These are phyloP conservation scores for Fusarium sp. DNA, from an alignment of 2,329 filamentous ascomycete genomes.

Conservation along the genomic window DNA sequence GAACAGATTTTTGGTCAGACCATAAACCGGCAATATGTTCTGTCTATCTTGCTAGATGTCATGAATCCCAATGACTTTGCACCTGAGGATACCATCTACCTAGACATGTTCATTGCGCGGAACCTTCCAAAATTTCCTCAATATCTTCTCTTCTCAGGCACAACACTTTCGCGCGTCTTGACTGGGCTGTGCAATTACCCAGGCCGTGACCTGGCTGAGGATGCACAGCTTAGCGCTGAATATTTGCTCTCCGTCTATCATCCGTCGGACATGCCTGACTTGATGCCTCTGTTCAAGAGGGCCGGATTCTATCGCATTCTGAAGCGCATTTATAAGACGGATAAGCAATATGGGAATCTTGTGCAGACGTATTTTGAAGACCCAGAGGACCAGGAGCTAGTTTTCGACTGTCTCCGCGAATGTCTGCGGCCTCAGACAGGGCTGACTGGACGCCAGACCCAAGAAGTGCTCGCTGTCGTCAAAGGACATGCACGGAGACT, in stretches of 20 bases:
- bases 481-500: conserved; percentile 74
- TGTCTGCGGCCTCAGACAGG: conserved; percentile 75
- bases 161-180: conserved; percentile 83
- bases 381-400: conserved; percentile 75
- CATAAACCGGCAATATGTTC: conserved; percentile 91
- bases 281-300: conserved; percentile 82
- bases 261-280: conserved; percentile 79
- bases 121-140: conserved; percentile 97
- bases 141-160: conserved; percentile 90
- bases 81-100: conserved; percentile 86
- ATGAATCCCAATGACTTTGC: conserved; percentile 85
- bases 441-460: conserved; percentile 76
- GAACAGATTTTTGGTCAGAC: conserved; percentile 76
- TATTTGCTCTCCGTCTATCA: conserved; percentile 95
- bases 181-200: conserved; percentile 88
- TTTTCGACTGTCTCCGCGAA: conserved; percentile 84
- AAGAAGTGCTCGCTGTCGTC: conserved; percentile 77
- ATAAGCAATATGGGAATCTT: conserved; percentile 83
- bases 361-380: conserved; percentile 89
- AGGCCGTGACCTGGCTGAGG: conserved; percentile 82
- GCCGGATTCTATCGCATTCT: conserved; percentile 92
- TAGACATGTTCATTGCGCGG: conserved; percentile 98
- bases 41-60: conserved; percentile 90
- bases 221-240: conserved; percentile 96
- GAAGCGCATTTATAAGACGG: conserved; percentile 85